phyloP scores from a whole-genome alignment of 805 yeast genomes.

The Schwanniomyces pseudopolymorphus region DNA sequence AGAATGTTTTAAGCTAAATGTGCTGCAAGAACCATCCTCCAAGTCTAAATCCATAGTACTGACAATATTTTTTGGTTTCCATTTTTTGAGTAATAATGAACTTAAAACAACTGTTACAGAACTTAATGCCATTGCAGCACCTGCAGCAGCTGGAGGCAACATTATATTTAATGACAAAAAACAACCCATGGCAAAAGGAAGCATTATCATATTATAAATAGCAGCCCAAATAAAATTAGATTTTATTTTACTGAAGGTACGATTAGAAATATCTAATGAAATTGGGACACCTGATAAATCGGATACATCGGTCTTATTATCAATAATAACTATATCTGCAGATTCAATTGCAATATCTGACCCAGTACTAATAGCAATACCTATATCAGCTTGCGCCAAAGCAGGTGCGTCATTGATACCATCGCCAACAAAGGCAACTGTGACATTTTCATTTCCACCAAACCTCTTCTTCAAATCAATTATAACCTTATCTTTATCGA shows the following conservation, averaged over 20 bases:
- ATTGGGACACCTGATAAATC: slow-evolving; percentile 52
- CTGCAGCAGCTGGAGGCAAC: slow-evolving; percentile 86
- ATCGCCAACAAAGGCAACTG: slow-evolving; percentile 90
- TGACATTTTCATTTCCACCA: slow-evolving; percentile 29
- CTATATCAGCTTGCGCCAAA: slow-evolving; percentile 80
- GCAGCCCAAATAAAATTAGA: slow-evolving; percentile 86
- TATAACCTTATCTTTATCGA: slow-evolving; percentile 70
- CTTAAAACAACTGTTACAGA: slow-evolving; percentile 85
- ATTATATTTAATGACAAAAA: slow-evolving; percentile 72
- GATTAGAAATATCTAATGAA: slow-evolving; percentile 66
- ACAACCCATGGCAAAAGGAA: slow-evolving; percentile 95
- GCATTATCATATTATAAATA: slow-evolving; percentile 77
- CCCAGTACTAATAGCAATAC: slow-evolving; percentile 89
- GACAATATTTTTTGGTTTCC: slow-evolving; percentile 44
- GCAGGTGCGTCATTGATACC: slow-evolving; percentile 99
- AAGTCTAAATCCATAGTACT: slow-evolving; percentile 14
- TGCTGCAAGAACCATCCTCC: slow-evolving; percentile 13
- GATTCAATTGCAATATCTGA: slow-evolving; percentile 96
- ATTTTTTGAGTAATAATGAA: slow-evolving; percentile 68
- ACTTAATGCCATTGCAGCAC: slow-evolving; percentile 90
- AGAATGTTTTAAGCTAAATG: slow-evolving; percentile 24
- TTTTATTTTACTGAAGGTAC: slow-evolving; percentile 72
- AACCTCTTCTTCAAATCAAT: slow-evolving; percentile 49
- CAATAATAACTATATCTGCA: slow-evolving; percentile 85
- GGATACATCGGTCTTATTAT: slow-evolving; percentile 21